These are phyloP conservation scores for Corniculantispora saksenae DNA, from an alignment of 2,329 filamentous ascomycete species.

Conservation along the genomic window DNA sequence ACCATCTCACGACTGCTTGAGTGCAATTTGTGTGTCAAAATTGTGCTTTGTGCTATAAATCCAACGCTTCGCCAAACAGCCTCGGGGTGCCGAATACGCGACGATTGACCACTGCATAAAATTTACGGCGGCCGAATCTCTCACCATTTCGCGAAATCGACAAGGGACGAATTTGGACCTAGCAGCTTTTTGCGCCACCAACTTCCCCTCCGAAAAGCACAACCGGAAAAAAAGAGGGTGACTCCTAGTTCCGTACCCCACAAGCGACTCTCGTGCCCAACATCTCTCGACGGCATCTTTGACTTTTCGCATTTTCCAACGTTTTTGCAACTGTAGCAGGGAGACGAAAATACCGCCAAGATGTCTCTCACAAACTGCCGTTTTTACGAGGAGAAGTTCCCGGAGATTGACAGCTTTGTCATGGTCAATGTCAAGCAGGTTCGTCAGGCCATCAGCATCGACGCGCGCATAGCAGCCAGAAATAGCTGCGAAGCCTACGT, in stretches of 20 bases:
- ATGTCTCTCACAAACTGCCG: conserved; percentile 97
- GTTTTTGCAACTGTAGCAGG: conserved; percentile 13
- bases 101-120: conserved; percentile 9
- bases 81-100: conserved; percentile 4
- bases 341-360: conserved; percentile 51
- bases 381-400: conserved; percentile 95
- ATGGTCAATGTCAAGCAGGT: conserved; percentile 99
- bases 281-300: conserved; percentile 19
- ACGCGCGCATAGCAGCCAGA: background rate
- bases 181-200: background rate
- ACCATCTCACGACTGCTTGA: conserved; percentile 35
- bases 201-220: conserved; percentile 3
- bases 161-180: background rate
- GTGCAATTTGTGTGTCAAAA: conserved; percentile 44
- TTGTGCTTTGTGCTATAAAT: conserved; percentile 32
- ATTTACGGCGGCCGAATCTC: background rate
- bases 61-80: conserved; percentile 4
- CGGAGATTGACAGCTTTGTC: conserved; percentile 97
- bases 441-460: conserved; percentile 31
- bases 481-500: background rate
- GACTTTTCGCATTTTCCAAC: conserved; percentile 8
- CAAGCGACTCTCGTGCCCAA: conserved; percentile 16
- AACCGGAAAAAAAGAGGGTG: conserved; percentile 15
- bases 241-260: conserved; percentile 17
- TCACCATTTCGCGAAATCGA: conserved; percentile 19